Percentiles rank a stretch among this genome's conserved stretches.
Conservation (phyloP, 2,329 filamentous ascomycete genomes). For the Talaromyces sp. region DNA sequence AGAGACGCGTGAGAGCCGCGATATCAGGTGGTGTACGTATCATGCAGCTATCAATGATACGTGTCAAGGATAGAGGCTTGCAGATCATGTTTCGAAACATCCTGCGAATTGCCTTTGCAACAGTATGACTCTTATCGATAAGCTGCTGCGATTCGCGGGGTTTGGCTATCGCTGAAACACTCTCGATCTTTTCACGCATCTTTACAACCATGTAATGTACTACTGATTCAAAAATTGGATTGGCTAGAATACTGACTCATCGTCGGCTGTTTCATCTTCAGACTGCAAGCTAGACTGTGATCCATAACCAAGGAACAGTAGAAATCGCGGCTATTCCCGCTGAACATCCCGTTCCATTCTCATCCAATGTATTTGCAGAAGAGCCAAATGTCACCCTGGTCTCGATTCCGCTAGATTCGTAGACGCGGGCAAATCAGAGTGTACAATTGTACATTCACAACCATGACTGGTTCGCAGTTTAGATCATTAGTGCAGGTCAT, state of each 20-base stretch:
- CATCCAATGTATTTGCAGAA: constrained; percentile 1
- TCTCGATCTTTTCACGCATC: background rate
- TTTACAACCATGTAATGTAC: background rate
- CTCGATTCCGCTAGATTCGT: background rate
- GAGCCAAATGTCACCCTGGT: background rate
- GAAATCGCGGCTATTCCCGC: constrained; percentile 5
- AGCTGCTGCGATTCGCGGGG: constrained; percentile 1
- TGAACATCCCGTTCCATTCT: background rate
- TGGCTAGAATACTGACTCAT: background rate
- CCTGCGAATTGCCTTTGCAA: background rate
- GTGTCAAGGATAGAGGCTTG: background rate
- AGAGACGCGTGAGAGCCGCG: background rate
- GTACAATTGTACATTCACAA: background rate
- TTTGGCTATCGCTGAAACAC: background rate
- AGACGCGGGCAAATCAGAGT: background rate
- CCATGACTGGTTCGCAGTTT: background rate
- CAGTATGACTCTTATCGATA: constrained; percentile 12
- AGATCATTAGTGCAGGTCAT: background rate
- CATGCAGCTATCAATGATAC: background rate
- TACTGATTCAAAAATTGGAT: too few species aligned
- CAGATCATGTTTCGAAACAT: constrained; percentile 15
- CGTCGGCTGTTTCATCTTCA: background rate
- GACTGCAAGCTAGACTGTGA: background rate
- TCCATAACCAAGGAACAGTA: background rate
- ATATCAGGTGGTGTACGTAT: background rate